A percentile compares a stretch with the other conserved stretches of the same genome.
Conservation (phyloP, 2,329 filamentous ascomycete genomes). For the Botrytis tulipae region DNA sequence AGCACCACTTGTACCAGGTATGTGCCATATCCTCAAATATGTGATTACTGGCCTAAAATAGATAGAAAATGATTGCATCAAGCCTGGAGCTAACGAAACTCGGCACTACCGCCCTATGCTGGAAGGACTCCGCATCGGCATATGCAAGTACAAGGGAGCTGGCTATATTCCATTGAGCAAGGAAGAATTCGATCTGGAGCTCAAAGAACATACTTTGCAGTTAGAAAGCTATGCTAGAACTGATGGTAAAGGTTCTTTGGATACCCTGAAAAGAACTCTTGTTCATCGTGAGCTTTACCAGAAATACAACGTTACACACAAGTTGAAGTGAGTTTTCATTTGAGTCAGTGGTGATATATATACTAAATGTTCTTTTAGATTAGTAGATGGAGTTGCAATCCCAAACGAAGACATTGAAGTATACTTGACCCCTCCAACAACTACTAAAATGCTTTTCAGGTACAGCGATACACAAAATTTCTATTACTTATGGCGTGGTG, state of each 20-base stretch:
- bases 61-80: not conserved
- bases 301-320: not conserved
- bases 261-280: not conserved
- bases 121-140: slow-evolving; percentile 1
- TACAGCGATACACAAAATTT: slow-evolving; percentile 1
- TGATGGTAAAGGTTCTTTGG: not conserved
- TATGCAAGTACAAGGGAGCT: slow-evolving; percentile 9
- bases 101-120: not conserved
- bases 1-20: not conserved
- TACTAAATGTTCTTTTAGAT: not conserved
- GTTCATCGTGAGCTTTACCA: not conserved
- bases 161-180: not conserved
- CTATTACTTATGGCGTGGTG: slow-evolving; percentile 7
- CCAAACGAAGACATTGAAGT: not conserved
- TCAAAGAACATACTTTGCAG: not conserved
- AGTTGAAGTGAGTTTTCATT: slow-evolving; percentile 2
- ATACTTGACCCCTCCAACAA: not conserved
- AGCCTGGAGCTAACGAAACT: not conserved
- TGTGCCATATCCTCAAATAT: not conserved
- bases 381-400: not conserved
- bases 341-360: not conserved
- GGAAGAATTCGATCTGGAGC: not conserved
- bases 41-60: not conserved
- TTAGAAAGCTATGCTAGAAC: not conserved
- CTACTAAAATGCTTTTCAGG: not conserved